Percentiles rank a stretch among this genome's conserved stretches.
Conservation (phyloP, 2,329 filamentous ascomycete genomes). For the Neofusicoccum laricinum region DNA sequence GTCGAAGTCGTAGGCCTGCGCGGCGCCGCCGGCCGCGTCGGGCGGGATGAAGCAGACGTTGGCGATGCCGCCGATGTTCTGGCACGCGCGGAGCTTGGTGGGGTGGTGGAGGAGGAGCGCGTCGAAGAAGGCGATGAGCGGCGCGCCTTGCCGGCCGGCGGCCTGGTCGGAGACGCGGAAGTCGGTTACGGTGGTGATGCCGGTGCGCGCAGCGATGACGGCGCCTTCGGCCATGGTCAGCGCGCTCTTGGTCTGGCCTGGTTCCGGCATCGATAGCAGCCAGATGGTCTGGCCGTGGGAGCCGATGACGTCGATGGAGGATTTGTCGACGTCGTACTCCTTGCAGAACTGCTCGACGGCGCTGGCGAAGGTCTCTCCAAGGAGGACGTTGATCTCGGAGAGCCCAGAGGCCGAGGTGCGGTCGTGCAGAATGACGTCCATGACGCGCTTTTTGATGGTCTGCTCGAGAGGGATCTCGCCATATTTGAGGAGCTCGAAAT, state of each 20-base stretch:
- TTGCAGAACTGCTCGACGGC: slow-evolving; percentile 51
- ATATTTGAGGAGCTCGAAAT: slow-evolving; percentile 57
- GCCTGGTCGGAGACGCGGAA: slow-evolving; percentile 58
- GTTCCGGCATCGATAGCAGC: slow-evolving; percentile 53
- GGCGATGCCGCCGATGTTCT: slow-evolving; percentile 61
- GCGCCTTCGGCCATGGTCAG: slow-evolving; percentile 58
- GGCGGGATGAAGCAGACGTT: slow-evolving; percentile 61
- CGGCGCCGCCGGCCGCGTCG: slow-evolving; percentile 37
- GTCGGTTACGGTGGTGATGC: slow-evolving; percentile 58
- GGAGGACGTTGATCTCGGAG: slow-evolving; percentile 55
- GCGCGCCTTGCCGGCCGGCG: slow-evolving; percentile 54
- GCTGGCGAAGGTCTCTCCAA: slow-evolving; percentile 56
- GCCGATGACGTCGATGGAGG: slow-evolving; percentile 53
- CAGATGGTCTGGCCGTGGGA: slow-evolving; percentile 61
- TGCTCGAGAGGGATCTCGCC: slow-evolving; percentile 55
- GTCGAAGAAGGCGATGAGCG: slow-evolving; percentile 58
- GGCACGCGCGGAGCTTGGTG: slow-evolving; percentile 56
- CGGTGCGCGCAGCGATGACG: slow-evolving; percentile 54
- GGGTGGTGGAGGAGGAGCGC: slow-evolving; percentile 56
- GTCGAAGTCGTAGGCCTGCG: slow-evolving; percentile 50
- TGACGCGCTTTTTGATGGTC: slow-evolving; percentile 54
- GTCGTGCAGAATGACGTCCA: slow-evolving; percentile 57
- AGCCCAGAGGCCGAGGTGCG: slow-evolving; percentile 53
- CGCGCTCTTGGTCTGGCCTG: slow-evolving; percentile 46
- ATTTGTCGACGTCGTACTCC: slow-evolving; percentile 42